phyloP scores from a whole-genome alignment of 164 flowering plant species.

The Magnolia sinica region DNA sequence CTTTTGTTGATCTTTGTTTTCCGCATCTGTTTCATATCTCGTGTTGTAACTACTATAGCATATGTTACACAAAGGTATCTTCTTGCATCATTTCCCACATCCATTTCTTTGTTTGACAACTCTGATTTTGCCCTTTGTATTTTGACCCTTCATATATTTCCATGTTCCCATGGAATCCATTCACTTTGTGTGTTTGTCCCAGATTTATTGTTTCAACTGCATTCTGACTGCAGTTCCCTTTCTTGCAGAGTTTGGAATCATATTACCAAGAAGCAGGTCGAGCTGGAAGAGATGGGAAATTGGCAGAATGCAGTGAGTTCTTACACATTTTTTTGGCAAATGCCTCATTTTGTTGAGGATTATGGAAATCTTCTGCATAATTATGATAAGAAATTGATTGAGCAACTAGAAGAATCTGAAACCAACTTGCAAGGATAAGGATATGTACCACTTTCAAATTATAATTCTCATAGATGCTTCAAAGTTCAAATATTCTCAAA shows the following conservation, averaged over 20 bases:
- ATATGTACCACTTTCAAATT: too few species aligned
- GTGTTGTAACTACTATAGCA: too few species aligned
- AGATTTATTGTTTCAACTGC: neutral
- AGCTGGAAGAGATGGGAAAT: conserved; percentile 93
- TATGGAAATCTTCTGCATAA: neutral
- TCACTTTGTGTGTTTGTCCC: neutral
- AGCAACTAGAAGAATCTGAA: too few species aligned
- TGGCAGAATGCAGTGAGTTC: conserved; percentile 78
- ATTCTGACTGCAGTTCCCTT: neutral
- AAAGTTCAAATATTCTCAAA: too few species aligned
- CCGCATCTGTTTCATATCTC: too few species aligned
- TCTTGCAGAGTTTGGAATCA: conserved; percentile 77
- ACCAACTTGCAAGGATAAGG: too few species aligned
- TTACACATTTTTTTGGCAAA: neutral
- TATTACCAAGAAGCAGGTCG: conserved; percentile 99
- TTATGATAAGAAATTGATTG: neutral
- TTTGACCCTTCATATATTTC: neutral
- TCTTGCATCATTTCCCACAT: neutral
- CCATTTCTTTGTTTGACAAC: neutral
- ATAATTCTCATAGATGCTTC: too few species aligned
- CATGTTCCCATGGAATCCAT: neutral
- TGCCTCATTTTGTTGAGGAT: conserved; percentile 1
- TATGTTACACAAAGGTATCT: too few species aligned
- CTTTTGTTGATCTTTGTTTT: too few species aligned
- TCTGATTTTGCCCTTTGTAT: too few species aligned